Evolutionary conservation across 495 filamentous ascomycete species (phyloP), one percentile per base, ranked within the genome.

Genomic region (Beverwykella pulmonaria): DNA sequence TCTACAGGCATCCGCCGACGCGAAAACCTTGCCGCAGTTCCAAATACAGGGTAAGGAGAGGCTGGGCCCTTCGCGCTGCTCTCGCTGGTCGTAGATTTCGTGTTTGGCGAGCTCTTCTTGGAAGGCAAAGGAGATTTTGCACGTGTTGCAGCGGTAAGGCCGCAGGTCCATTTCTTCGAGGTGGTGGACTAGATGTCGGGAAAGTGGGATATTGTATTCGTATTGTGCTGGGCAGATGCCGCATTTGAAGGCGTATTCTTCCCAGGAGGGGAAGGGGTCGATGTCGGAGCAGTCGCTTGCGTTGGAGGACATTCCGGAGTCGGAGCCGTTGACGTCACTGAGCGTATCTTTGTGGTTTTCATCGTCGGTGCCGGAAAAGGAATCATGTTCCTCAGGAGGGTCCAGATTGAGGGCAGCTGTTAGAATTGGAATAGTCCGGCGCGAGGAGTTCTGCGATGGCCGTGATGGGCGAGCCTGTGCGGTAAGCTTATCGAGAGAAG

Each of bases 11-110:
- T 52, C 48, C 22, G 22, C 26, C 19, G 22, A 9, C 48, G 26
- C 23, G 48, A 52, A 52, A 23, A 52, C 26, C 48, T 52, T 52
- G 2, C 48, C 48, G n/a, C 48, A 52, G 48, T 52, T 52, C 48
- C 48, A 52, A 23, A 52, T 52, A 52, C 48, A 52, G 4, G 48
- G 48, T 25, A 25, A 26, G 9, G 48, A 52, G 1, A 25, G 9
- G 2, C 20, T 4, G 5, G 26, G 26, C 4, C n/a, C 26, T 7
- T 52, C 26, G 48, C 5, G 48, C n/a, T 52, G 48, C 26, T 52
- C 22, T 12, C n/a, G 3, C 26, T 52, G 48, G 26, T 52, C 26
- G 48, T 52, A 52, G 8, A 29, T 52, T 15, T 52, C 48, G 48
- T 52, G 48, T 19, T 52, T 25, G 48, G 48, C 9, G 10, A 25